Base-by-base conservation (phyloP, 495 filamentous ascomycete species). In the Trichoderma reesei region DNA sequence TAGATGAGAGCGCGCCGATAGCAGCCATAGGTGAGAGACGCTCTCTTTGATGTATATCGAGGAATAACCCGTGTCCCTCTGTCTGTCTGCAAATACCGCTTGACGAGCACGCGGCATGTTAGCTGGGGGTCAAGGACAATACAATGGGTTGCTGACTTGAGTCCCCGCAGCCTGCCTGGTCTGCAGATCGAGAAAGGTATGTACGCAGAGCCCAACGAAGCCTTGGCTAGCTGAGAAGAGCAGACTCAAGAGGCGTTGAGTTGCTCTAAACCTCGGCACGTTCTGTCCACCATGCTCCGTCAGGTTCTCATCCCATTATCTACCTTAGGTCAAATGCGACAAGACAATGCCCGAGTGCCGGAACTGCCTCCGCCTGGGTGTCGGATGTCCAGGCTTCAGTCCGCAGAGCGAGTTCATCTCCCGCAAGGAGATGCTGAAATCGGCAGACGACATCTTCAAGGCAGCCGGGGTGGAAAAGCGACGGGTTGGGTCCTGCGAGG, bases 161-260 rank as follows among this genome's bases (percentile, higher is more conserved):
- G 3, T 4, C 26, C 20, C 48, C 31, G 33, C 36, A 61, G 60
- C 60, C 16, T 61, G 60, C 36, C 60, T 61, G n/a, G 60, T 61
- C 37, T 61, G 60, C 36, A 39, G 60, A 39, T 61, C 60, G 18
- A 61, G 60, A 61, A 61, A 61, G 37, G 39, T 61, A 42, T 11
- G 60, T 9, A 37, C 26, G 54, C 44, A 42, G n/a, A 39, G 33
- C 18, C 37, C n/a, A 20, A 1, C 16, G 36, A 61, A 6, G 36
- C 16, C 33, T 0, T 36, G 44, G 16, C 18, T 39, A 18, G 60
- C 60, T 20, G 14, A 8, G 31, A 56, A 34, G 31, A 56, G n/a
- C 11, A 46, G 13, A 3, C 51, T 56, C 51, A 56, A 26, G 51
- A 10, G 9, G 51, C 20, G 9, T 14, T 10, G 26, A 56, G 26